Evolutionary conservation across 257 asterid genomes (phyloP), one percentile per base, ranked within the genome.

Genomic region (Capsicum rhomboideum): DNA sequence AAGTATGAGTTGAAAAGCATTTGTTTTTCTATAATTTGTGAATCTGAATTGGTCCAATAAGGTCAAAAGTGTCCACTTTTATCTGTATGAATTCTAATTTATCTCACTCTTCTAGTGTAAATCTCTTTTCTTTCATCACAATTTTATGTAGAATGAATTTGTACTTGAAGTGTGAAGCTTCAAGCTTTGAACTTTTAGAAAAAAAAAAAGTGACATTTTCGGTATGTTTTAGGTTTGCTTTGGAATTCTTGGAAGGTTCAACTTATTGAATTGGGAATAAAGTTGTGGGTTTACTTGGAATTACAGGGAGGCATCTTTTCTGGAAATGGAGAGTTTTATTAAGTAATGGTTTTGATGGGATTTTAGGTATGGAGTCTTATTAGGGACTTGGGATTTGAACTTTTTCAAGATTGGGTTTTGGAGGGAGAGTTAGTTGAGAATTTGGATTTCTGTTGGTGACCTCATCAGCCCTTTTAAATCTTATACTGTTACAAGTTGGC

Each of bases 391-490:
- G 88, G 90, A 71, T 88, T 68, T 68, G 50, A 34, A 34, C 8
- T 17, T 34, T 66, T 18, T 34, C 77, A 34, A 68, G 77, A 68
- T 34, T 17, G 77, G 50, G 14, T 68, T 68, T 91, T 91, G 94
- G 94, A 91, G 94, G 92, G 94, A 90, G 94, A 87, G 89, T 82
- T 53, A 52, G 89, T 86, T 85, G 31, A 85, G 87, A 71, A 83
- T 86, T 90, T 88, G 88, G 94, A 90, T 90, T 90, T 91, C 92
- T 56, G 91, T 78, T 83, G 72, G 42, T 29, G 44, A 64, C 72
- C 44, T 64, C 72, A 16, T 28, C 72, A 29, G 72, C 72, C 10
- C 12, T 40, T 68, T 34, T 17, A 67, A 34, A 18, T 34, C 49
- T 67, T 31, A 10, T 67, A 67, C 50, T 18, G 14, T 67, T 34